phyloP scores from a whole-genome alignment of 208 protist species.

The Leishmania guyanensis region DNA sequence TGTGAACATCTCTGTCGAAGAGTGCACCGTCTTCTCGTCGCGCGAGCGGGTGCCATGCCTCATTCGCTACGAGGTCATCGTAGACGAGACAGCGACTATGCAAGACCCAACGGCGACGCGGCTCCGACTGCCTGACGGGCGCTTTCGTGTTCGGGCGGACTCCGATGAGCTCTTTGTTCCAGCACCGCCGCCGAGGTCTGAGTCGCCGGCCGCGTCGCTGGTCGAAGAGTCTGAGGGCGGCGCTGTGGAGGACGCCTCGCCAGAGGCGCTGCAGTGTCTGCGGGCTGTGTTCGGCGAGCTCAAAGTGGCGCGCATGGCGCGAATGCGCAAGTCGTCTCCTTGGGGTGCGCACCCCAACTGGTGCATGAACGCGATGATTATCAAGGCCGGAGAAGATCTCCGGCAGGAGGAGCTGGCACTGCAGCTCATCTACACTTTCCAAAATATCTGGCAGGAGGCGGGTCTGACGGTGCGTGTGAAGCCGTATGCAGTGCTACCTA shows the following conservation, averaged over 20 bases:
- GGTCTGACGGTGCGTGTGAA: constrained; percentile 75
- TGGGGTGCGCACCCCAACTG: constrained; percentile 89
- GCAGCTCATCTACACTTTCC: constrained; percentile 89
- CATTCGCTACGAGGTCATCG: constrained; percentile 87
- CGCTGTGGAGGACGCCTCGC: constrained; percentile 25
- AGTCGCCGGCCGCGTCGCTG: background rate
- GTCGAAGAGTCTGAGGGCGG: background rate
- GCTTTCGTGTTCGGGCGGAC: constrained; percentile 53
- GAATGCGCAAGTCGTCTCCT: constrained; percentile 59
- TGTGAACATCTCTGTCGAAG: constrained; percentile 83
- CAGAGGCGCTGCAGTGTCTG: constrained; percentile 34
- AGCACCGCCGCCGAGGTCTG: background rate
- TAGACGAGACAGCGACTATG: constrained; percentile 83
- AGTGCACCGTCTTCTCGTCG: constrained; percentile 90
- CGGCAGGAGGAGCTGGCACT: constrained; percentile 94
- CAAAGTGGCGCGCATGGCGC: constrained; percentile 41
- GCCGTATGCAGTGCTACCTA: constrained; percentile 86
- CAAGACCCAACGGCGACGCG: constrained; percentile 66
- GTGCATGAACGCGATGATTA: constrained; percentile 83
- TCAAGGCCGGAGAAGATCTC: constrained; percentile 93
- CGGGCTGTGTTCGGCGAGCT: constrained; percentile 73
- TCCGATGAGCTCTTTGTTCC: constrained; percentile 54
- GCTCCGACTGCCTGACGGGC: constrained; percentile 64
- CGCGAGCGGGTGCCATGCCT: constrained; percentile 84
- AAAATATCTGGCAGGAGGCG: constrained; percentile 86